These are phyloP conservation scores for Trifolium repens DNA, from an alignment of 306 rosid species.

Conservation along the genomic window DNA sequence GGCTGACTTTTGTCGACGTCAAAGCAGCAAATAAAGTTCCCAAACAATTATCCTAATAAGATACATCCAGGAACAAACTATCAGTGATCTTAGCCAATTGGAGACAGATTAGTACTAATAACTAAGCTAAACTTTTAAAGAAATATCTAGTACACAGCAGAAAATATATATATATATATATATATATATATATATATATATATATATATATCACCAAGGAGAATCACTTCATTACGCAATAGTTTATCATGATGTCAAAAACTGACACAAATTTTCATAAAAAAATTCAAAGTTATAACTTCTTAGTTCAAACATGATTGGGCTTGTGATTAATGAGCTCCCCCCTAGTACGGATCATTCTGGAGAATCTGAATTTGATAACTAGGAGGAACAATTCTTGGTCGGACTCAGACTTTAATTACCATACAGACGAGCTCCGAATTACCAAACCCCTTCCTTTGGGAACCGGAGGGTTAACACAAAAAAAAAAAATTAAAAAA, in stretches of 20 bases:
- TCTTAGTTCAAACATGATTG: neutral
- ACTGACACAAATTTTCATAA: neutral
- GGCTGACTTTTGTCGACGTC: constrained; percentile 36
- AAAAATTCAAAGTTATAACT: neutral
- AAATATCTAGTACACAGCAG: neutral
- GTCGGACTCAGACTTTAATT: too few relatives aligned
- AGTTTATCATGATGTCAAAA: neutral
- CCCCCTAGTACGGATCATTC: too few relatives aligned
- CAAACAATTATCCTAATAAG: constrained; percentile 22
- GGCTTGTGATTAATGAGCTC: too few relatives aligned
- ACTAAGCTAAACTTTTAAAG: neutral
- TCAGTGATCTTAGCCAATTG: constrained; percentile 2
- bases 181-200: too few relatives aligned
- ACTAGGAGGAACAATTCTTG: too few relatives aligned
- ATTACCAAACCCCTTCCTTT: too few relatives aligned
- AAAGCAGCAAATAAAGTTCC: constrained; percentile 36
- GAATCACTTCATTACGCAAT: neutral
- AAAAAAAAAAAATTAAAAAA: too few relatives aligned
- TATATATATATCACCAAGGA: neutral
- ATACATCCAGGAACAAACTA: constrained; percentile 15
- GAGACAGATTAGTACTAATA: neutral
- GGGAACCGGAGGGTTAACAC: too few relatives aligned
- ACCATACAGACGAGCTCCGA: too few relatives aligned
- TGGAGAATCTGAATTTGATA: too few relatives aligned
- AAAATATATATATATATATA: neutral